These are phyloP conservation scores for Trichocladium uniseriatum DNA, from an alignment of 495 filamentous ascomycete species.

Conservation along the genomic window DNA sequence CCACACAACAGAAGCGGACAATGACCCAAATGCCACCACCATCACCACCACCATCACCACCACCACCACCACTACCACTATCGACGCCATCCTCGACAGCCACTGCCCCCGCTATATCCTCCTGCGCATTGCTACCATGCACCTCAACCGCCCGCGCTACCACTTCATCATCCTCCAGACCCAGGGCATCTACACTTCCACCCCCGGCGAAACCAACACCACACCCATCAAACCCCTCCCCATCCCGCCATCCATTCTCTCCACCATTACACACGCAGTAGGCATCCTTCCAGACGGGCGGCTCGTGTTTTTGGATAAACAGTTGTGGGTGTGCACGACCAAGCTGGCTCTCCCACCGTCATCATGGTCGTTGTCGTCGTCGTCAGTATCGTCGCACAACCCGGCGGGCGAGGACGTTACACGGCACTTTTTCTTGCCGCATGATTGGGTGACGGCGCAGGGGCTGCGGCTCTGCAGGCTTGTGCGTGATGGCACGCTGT, in stretches of 20 bases:
- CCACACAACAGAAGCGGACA: too few relatives aligned
- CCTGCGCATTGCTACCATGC: too few relatives aligned
- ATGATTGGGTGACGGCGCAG: conserved; percentile 4
- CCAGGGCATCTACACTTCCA: background rate
- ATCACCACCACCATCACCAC: background rate
- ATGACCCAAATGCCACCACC: too few relatives aligned
- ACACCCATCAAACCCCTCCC: background rate
- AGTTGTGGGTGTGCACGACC: conserved; percentile 5
- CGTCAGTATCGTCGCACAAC: background rate
- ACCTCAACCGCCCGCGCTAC: background rate
- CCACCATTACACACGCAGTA: background rate
- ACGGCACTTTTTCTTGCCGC: conserved; percentile 4
- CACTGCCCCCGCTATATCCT: too few relatives aligned
- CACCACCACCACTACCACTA: background rate
- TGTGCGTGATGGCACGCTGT: too few relatives aligned
- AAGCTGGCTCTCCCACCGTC: too few relatives aligned
- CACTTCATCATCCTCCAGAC: background rate
- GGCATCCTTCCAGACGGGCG: conserved; percentile 4
- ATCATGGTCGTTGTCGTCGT: too few relatives aligned
- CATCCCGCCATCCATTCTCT: background rate
- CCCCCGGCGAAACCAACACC: background rate
- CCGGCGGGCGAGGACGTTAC: background rate
- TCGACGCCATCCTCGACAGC: conserved; percentile 5
- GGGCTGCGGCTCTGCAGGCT: conserved; percentile 4
- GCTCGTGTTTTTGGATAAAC: conserved; percentile 3